Evolutionary conservation across 2,329 filamentous ascomycete species (phyloP).

Genomic region (Mollisiaceae sp.): DNA sequence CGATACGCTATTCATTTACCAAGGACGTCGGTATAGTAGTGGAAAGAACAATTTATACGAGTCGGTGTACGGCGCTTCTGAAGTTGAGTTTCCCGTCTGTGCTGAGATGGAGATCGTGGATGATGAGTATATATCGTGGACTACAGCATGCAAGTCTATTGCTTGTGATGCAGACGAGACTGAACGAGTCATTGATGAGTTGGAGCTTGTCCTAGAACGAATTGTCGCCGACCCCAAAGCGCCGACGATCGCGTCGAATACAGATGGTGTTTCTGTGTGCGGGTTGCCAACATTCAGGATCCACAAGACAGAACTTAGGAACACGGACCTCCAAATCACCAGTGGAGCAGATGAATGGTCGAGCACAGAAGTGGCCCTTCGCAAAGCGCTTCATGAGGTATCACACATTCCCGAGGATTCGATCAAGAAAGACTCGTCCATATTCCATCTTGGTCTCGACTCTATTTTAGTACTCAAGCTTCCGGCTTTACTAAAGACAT

Average conservation of each 20-base stretch:
- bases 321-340: background rate
- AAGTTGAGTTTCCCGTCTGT: conserved; percentile 82
- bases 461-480: conserved; percentile 92
- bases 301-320: background rate
- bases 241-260: conserved; percentile 59
- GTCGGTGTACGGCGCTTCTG: conserved; percentile 56
- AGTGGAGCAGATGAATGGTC: conserved; percentile 43
- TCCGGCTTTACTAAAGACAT: conserved; percentile 69
- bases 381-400: conserved; percentile 57
- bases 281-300: conserved; percentile 56
- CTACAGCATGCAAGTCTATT: conserved; percentile 69
- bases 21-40: conserved; percentile 50
- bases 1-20: conserved; percentile 70
- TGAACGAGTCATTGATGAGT: conserved; percentile 56
- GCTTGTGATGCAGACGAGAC: conserved; percentile 55
- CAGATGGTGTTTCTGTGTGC: conserved; percentile 64
- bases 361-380: conserved; percentile 44
- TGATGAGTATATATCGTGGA: conserved; percentile 64
- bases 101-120: conserved; percentile 74
- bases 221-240: conserved; percentile 56
- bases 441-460: conserved; percentile 88
- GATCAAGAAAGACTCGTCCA: conserved; percentile 65
- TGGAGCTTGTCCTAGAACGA: conserved; percentile 64
- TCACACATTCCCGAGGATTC: conserved; percentile 63
- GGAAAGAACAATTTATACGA: conserved; percentile 34